phyloP scores from a whole-genome alignment of 2,329 filamentous ascomycete genomes.

The Decorospora gaudefroyi region DNA sequence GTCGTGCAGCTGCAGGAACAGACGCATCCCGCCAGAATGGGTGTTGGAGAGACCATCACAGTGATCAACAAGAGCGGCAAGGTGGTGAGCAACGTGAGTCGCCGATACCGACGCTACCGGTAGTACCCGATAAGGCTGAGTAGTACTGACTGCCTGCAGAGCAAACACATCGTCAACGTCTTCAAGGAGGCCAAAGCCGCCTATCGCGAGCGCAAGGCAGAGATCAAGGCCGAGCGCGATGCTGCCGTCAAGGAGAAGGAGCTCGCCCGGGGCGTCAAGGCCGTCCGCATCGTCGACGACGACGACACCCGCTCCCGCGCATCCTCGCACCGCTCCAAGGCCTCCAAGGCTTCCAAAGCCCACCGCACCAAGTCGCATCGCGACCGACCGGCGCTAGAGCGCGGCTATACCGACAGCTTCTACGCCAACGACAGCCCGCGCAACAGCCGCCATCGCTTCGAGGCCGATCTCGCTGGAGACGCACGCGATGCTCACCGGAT shows the following conservation, averaged over 20 bases:
- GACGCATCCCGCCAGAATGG: conserved; percentile 33
- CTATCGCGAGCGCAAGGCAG: conserved; percentile 85
- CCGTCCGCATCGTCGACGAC: conserved; percentile 52
- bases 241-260: conserved; percentile 60
- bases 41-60: conserved; percentile 73
- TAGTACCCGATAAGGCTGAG: conserved; percentile 16
- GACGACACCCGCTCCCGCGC: conserved; percentile 44
- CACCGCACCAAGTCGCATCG: conserved; percentile 35
- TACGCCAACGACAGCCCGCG: conserved; percentile 47
- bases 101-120: conserved; percentile 8
- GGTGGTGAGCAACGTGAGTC: conserved; percentile 80
- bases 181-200: conserved; percentile 90
- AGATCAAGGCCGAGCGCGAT: conserved; percentile 73
- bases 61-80: conserved; percentile 92
- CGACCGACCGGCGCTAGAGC: conserved; percentile 48
- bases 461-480: conserved; percentile 39
- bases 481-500: conserved; percentile 39
- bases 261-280: conserved; percentile 62
- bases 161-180: conserved; percentile 85
- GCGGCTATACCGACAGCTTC: conserved; percentile 54
- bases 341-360: conserved; percentile 26
- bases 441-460: conserved; percentile 34
- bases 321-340: conserved; percentile 37
- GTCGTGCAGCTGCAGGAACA: conserved; percentile 32
- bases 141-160: conserved; percentile 57